Evolutionary conservation across 2,329 filamentous ascomycete genomes (phyloP).

Genomic region (Daldinia sp.): DNA sequence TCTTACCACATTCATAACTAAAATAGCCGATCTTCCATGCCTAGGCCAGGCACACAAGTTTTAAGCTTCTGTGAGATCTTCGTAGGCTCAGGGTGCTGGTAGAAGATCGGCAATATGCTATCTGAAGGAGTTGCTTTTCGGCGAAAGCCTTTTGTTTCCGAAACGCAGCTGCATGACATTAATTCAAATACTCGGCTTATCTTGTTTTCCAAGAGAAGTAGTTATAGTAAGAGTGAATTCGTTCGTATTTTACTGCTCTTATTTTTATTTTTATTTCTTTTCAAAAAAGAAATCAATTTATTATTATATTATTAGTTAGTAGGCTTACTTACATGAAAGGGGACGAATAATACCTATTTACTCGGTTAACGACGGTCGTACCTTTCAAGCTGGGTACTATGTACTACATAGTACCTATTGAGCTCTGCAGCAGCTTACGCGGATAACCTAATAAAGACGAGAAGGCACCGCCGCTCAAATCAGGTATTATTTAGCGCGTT

Average conservation of each 20-base stretch:
- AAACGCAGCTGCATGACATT: neutral
- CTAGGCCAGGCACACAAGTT: conserved; percentile 15
- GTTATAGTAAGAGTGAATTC: neutral
- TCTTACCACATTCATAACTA: conserved; percentile 4
- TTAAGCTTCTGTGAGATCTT: conserved; percentile 21
- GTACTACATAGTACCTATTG: conserved; percentile 1
- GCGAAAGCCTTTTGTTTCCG: neutral
- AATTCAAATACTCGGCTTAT: neutral
- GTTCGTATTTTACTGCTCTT: neutral
- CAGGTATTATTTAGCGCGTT: conserved; percentile 19
- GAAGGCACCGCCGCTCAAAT: neutral
- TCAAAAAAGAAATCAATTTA: no score
- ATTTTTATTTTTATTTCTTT: no score
- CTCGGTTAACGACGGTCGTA: neutral
- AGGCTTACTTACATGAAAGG: no score
- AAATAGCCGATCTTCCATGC: conserved; percentile 12
- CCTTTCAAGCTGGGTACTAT: neutral
- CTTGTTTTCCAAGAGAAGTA: neutral
- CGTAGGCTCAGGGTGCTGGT: neutral
- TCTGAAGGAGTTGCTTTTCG: neutral
- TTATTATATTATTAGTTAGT: no score
- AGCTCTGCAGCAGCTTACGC: conserved; percentile 12
- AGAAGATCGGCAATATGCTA: conserved; percentile 20
- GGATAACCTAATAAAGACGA: conserved; percentile 8
- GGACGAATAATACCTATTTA: neutral